These are phyloP conservation scores for Nepenthes alata DNA, from an alignment of 179 eudicot species.

Conservation along the genomic window DNA sequence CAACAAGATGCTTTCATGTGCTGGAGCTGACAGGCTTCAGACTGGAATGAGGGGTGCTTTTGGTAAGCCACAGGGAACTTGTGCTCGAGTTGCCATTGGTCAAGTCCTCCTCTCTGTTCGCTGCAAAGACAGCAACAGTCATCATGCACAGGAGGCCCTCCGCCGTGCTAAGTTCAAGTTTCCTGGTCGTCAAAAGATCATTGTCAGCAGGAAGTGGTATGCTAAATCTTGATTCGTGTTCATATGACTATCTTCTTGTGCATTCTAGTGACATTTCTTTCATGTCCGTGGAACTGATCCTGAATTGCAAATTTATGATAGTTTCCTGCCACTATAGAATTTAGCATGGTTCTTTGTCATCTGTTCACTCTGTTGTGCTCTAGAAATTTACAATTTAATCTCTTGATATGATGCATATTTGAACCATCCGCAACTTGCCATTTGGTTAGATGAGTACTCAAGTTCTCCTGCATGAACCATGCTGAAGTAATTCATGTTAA, in stretches of 20 bases:
- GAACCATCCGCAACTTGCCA: not conserved
- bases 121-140: conserved; percentile 43
- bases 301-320: too few relatives aligned
- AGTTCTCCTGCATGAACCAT: too few relatives aligned
- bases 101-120: conserved; percentile 58
- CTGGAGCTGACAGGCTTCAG: conserved; percentile 73
- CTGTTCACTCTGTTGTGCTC: not conserved
- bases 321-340: too few relatives aligned
- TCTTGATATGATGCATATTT: not conserved
- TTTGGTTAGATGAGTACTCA: too few relatives aligned
- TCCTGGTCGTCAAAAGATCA: conserved; percentile 64
- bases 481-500: too few relatives aligned
- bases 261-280: not conserved
- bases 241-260: not conserved
- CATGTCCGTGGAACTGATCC: too few relatives aligned
- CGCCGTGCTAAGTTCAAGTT: conserved; percentile 66
- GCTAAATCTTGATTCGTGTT: not conserved
- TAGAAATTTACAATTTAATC: not conserved
- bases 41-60: conserved; percentile 70
- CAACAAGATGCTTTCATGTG: conserved; percentile 69
- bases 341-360: too few relatives aligned
- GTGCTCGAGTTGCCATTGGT: conserved; percentile 59
- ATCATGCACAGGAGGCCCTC: conserved; percentile 53
- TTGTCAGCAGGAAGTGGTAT: conserved; percentile 52
- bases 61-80: conserved; percentile 46